Evolutionary conservation across 208 protist genomes (phyloP).

Genomic region (Leishmania arabica): DNA sequence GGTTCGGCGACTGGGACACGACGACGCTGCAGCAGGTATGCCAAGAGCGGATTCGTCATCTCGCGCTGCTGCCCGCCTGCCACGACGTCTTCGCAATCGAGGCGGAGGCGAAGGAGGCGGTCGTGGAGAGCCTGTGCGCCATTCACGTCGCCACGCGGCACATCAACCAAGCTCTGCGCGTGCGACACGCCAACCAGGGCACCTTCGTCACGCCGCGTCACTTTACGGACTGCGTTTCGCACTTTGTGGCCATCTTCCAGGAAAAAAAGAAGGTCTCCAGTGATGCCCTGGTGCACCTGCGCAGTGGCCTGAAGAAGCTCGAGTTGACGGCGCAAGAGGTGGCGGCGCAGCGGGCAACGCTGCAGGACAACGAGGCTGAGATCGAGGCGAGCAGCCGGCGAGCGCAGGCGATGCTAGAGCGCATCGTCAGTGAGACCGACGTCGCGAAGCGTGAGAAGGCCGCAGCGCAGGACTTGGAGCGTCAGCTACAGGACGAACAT

Average conservation of each 20-base stretch:
- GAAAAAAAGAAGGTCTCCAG: slow-evolving; percentile 94
- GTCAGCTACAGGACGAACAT: slow-evolving; percentile 88
- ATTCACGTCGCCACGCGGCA: slow-evolving; percentile 93
- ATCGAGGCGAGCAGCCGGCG: slow-evolving; percentile 75
- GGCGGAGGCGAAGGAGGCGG: slow-evolving; percentile 58
- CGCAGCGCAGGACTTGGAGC: slow-evolving; percentile 58
- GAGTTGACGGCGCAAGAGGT: slow-evolving; percentile 90
- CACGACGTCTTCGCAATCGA: slow-evolving; percentile 44
- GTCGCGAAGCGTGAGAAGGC: slow-evolving; percentile 86
- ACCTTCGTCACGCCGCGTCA: slow-evolving; percentile 98
- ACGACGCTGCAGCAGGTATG: slow-evolving; percentile 95
- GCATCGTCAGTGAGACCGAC: slow-evolving; percentile 88
- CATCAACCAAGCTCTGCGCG: slow-evolving; percentile 76
- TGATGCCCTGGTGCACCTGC: slow-evolving; percentile 96
- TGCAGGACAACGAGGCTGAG: slow-evolving; percentile 85
- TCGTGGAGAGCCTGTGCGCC: slow-evolving; percentile 90
- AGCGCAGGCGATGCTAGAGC: slow-evolving; percentile 84
- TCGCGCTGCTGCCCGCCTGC: slow-evolving; percentile 89
- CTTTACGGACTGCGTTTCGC: slow-evolving; percentile 97
- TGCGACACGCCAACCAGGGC: slow-evolving; percentile 80
- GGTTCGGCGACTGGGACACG: slow-evolving; percentile 98
- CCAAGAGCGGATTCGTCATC: slow-evolving; percentile 80
- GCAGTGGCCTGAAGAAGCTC: slow-evolving; percentile 96
- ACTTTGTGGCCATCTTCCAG: slow-evolving; percentile 93
- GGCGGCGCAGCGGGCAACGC: slow-evolving; percentile 75